Conservation (phyloP, 192 early-diverging fungal species). For the Backusella morwellensis region DNA sequence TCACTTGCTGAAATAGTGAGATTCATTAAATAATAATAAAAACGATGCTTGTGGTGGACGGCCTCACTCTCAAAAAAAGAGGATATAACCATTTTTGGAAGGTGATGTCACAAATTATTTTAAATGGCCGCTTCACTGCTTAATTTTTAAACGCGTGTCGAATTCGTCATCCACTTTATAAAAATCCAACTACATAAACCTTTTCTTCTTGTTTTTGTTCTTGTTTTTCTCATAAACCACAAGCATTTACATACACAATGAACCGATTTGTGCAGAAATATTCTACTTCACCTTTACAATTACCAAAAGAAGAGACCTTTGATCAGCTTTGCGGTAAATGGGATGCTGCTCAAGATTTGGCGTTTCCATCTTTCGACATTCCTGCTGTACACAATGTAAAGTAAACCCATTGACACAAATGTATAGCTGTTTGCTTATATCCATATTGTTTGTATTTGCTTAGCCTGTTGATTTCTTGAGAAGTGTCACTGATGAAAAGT, state of each 20-base stretch:
- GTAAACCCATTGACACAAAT: not conserved
- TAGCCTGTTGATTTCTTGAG: constrained; percentile 88
- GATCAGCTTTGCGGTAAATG: constrained; percentile 30
- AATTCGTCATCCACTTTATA: constrained; percentile 1
- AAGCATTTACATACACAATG: constrained; percentile 11
- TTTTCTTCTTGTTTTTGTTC: not conserved
- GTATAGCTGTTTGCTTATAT: not conserved
- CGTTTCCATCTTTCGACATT: constrained; percentile 55
- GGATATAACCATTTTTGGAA: not conserved
- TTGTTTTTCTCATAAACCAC: not conserved
- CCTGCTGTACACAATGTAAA: constrained; percentile 54
- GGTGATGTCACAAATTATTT: not conserved
- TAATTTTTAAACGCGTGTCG: not conserved
- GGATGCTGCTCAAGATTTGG: constrained; percentile 53
- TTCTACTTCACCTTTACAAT: constrained; percentile 24
- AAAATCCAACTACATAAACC: not conserved
- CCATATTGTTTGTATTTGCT: not conserved
- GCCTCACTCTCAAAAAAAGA: too few relatives aligned
- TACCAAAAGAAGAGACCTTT: constrained; percentile 20
- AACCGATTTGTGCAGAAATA: constrained; percentile 33
- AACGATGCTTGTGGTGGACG: too few relatives aligned
- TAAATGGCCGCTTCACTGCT: not conserved
- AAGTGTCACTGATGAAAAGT: constrained; percentile 72
- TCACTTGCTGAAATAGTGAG: too few relatives aligned
- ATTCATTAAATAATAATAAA: too few relatives aligned